Base-by-base conservation (phyloP, 2,329 filamentous ascomycete genomes). In the Gaeumannomyces sp. region DNA sequence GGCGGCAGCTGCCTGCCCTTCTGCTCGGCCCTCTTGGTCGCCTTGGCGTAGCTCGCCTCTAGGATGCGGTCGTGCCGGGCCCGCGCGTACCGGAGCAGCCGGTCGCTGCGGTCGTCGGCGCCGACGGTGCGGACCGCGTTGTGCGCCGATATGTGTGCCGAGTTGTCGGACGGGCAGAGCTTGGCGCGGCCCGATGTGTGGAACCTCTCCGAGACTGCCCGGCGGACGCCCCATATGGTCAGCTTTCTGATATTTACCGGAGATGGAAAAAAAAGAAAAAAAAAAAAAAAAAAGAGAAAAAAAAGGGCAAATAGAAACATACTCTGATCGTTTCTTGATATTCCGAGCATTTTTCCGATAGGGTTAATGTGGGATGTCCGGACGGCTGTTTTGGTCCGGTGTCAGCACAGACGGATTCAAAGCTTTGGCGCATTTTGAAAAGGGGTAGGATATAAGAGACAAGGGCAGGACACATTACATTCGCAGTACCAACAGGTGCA, bases 401-500 rank as follows among this genome's bases (percentile, higher is more conserved):
- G 45, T 53, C 8, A 53, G 45, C 19, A 53, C 38, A 8, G 4
- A 45, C 14, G 22, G 14, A 7, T 13, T 6, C 6, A 10, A 35
- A 4, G 33, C 10, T 29, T 29, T 29, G 29, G 3, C 6, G 29
- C 29, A 29, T 29, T 29, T 29, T 29, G 29, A 29, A 29, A 29
- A 6, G 14, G 14, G 38, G 38, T 19, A 6, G 38, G 16, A 16
- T 2, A 35, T 4, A 29, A 29, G 38, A 19, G 14, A 45, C 14
- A 22, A 60, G 56, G 28, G 50, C 57, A 60, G 33, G 58, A 29
- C 45, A n/a, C 57, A 28, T 38, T 65, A 77, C 78, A 83, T 75
- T 95, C 91, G 75, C 92, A 96, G 74, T 93, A 92, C 90, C 90
- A 93, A 74, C 91, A 93, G 0, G 86, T 90, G 70, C 91, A 94